Conservation (phyloP, 2,329 filamentous ascomycete genomes). For the Aspergillus japonicus region DNA sequence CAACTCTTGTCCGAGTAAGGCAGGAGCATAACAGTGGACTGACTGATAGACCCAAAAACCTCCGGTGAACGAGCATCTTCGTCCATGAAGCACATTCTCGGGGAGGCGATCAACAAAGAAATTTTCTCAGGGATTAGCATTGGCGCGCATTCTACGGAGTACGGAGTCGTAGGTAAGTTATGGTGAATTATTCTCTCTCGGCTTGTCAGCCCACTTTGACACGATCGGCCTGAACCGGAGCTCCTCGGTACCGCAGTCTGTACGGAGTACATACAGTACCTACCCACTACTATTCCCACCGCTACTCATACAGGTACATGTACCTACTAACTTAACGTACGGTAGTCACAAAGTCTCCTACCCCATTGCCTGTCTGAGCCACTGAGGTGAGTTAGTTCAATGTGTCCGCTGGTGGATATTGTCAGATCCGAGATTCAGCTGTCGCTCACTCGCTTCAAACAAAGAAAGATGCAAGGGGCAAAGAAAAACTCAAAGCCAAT, state of each 20-base stretch:
- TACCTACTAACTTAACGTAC: too few species aligned
- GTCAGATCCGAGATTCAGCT: neutral
- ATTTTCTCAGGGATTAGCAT: neutral
- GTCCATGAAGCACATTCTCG: too few species aligned
- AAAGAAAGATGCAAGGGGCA: slow-evolving; percentile 7
- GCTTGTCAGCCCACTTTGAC: neutral
- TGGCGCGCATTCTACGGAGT: neutral
- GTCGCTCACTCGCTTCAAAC: neutral
- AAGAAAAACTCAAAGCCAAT: slow-evolving; percentile 3
- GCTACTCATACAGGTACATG: too few species aligned
- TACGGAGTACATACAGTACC: neutral
- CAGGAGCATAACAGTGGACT: neutral
- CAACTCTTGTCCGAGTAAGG: neutral
- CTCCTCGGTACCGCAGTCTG: neutral
- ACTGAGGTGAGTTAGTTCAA: neutral
- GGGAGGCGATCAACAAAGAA: too few species aligned
- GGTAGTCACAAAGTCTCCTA: too few species aligned
- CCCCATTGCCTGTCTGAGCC: neutral
- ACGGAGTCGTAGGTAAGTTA: neutral
- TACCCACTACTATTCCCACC: too few species aligned
- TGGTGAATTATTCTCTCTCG: neutral
- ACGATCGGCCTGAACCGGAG: neutral
- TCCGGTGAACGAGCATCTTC: too few species aligned
- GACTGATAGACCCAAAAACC: neutral
- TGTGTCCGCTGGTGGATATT: neutral